Evolutionary conservation across 768 basidiomycete species (phyloP).

Genomic region (Panus rudis): DNA sequence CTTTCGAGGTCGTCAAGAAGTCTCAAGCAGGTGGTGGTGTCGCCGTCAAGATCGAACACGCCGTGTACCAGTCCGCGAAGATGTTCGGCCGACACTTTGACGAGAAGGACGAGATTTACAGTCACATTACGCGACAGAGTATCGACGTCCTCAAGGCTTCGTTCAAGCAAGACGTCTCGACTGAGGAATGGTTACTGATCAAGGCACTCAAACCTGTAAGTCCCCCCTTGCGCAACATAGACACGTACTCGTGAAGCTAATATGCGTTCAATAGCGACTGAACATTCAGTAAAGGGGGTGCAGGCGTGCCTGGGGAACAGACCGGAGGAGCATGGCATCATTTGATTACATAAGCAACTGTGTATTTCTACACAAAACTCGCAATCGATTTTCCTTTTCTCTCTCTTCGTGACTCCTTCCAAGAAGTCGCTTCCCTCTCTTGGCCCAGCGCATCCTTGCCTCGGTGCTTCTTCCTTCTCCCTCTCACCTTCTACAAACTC

Average conservation of each 20-base stretch:
- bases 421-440: no score
- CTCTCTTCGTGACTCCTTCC: no score
- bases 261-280: constrained; percentile 25
- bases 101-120: constrained; percentile 91
- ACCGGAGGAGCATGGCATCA: no score
- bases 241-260: background rate
- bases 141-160: constrained; percentile 94
- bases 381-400: no score
- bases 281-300: constrained; percentile 30
- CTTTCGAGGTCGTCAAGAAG: constrained; percentile 76
- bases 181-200: constrained; percentile 91
- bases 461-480: no score
- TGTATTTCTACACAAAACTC: no score
- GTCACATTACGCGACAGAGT: constrained; percentile 84
- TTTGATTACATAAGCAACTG: no score
- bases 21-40: constrained; percentile 93
- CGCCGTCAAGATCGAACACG: constrained; percentile 97
- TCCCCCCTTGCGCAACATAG: background rate
- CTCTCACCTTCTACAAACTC: no score
- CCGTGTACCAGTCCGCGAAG: constrained; percentile 90
- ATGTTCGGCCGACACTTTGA: constrained; percentile 95
- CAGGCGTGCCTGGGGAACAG: no score
- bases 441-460: no score
- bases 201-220: constrained; percentile 77
- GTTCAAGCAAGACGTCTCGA: constrained; percentile 84